Evolutionary conservation across 2,329 filamentous ascomycete species (phyloP).

Genomic region (Aspergillus sp.): DNA sequence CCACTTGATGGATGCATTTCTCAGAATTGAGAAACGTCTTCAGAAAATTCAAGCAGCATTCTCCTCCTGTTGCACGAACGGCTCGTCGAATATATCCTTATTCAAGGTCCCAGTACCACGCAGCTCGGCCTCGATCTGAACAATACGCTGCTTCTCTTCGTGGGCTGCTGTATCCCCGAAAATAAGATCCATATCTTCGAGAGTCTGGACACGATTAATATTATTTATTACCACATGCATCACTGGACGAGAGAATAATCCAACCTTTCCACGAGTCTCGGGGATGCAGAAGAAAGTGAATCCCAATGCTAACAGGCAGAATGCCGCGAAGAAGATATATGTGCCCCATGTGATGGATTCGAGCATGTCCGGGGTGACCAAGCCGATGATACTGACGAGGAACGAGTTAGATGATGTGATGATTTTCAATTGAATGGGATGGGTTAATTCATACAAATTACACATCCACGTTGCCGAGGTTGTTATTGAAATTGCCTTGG

Average conservation of each 20-base stretch:
- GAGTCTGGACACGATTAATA: constrained; percentile 26
- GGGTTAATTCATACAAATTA: constrained; percentile 26
- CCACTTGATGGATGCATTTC: not conserved
- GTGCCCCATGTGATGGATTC: constrained; percentile 32
- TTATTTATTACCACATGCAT: too few species aligned
- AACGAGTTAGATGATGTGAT: not conserved
- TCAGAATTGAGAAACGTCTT: not conserved
- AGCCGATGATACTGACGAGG: constrained; percentile 26
- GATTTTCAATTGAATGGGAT: not conserved
- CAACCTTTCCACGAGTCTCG: constrained; percentile 32
- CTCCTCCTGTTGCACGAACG: constrained; percentile 9
- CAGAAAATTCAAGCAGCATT: constrained; percentile 2
- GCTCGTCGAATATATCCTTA: constrained; percentile 15
- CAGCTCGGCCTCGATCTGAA: constrained; percentile 33
- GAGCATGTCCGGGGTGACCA: constrained; percentile 35
- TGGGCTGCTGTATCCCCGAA: constrained; percentile 36
- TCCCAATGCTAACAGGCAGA: constrained; percentile 28
- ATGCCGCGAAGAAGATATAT: constrained; percentile 37
- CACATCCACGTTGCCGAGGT: constrained; percentile 37
- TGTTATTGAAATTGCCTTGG: constrained; percentile 34
- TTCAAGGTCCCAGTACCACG: constrained; percentile 19
- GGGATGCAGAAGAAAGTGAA: constrained; percentile 33
- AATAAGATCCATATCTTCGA: constrained; percentile 54
- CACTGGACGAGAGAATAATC: not conserved
- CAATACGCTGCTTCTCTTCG: constrained; percentile 34